Evolutionary conservation across 1,284 basidiomycete species (phyloP).

Genomic region (Cerrena zonata): DNA sequence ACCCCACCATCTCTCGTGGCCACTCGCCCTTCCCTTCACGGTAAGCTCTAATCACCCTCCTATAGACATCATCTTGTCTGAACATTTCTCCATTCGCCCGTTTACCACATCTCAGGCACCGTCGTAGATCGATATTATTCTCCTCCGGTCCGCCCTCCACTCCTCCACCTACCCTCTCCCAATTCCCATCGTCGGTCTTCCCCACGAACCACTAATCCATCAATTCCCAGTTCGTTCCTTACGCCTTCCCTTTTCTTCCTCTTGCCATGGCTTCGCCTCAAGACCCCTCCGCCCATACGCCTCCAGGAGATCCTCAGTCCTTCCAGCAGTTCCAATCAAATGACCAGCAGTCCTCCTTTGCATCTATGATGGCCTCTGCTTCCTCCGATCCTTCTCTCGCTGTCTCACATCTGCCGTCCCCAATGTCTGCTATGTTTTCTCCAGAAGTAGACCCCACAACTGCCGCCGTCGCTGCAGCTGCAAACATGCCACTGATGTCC

Average conservation of each 20-base stretch:
- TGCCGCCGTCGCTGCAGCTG: conserved; percentile 27
- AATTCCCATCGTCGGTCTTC: background rate
- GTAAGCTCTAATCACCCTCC: background rate
- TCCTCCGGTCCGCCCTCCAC: background rate
- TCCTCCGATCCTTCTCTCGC: conserved; percentile 22
- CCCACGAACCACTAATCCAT: no score
- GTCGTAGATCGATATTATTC: background rate
- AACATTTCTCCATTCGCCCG: background rate
- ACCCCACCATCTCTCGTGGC: no score
- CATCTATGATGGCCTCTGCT: conserved; percentile 12
- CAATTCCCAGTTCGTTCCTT: background rate
- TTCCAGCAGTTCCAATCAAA: conserved; percentile 22
- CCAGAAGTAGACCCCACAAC: conserved; percentile 33
- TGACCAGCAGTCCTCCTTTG: conserved; percentile 19
- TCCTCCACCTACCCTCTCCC: background rate
- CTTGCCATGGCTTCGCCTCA: conserved; percentile 24
- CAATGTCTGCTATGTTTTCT: conserved; percentile 31
- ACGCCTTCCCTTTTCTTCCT: background rate
- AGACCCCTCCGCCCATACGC: conserved; percentile 18
- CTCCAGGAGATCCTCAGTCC: conserved; percentile 22
- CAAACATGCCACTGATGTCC: conserved; percentile 36
- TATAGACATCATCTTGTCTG: background rate
- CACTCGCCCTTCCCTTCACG: no score
- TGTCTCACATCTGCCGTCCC: conserved; percentile 22
- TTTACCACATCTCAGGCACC: background rate